Conservation (phyloP, 139 green algal species). For the Deuterostichococcus epilithicus region DNA sequence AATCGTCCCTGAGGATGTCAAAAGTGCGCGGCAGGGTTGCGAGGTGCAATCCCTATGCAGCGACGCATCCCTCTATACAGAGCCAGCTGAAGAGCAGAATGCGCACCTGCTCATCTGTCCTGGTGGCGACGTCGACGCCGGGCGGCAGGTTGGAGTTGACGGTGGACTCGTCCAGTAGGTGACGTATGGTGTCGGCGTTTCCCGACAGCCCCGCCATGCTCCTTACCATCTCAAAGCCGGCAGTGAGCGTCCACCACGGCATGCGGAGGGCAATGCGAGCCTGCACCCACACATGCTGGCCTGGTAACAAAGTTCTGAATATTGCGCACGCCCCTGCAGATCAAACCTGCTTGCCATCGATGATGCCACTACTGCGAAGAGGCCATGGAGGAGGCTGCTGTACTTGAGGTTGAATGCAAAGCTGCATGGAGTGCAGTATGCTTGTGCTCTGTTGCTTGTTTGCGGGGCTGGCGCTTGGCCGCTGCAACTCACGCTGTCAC, state of each 20-base stretch:
- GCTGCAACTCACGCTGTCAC: slow-evolving; percentile 47
- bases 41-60: not conserved
- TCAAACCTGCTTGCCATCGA: not conserved
- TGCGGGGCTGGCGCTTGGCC: not conserved
- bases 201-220: slow-evolving; percentile 34
- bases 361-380: slow-evolving; percentile 11
- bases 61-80: not conserved
- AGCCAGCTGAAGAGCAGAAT: not conserved
- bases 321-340: not conserved
- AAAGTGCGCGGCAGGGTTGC: not conserved
- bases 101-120: slow-evolving; percentile 20
- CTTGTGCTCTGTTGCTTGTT: not conserved
- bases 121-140: slow-evolving; percentile 23
- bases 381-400: not conserved
- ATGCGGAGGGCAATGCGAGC: slow-evolving; percentile 53
- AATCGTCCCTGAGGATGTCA: not conserved
- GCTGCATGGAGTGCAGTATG: not conserved
- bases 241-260: slow-evolving; percentile 70
- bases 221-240: slow-evolving; percentile 32
- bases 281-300: slow-evolving; percentile 7
- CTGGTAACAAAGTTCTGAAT: not conserved
- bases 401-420: not conserved
- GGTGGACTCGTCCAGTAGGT: slow-evolving; percentile 26
- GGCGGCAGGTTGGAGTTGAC: slow-evolving; percentile 17
- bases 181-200: slow-evolving; percentile 12